Evolutionary conservation across 2,329 filamentous ascomycete species (phyloP), one percentile per base, ranked within the genome.

Genomic region (Camptophora hylomeconis): DNA sequence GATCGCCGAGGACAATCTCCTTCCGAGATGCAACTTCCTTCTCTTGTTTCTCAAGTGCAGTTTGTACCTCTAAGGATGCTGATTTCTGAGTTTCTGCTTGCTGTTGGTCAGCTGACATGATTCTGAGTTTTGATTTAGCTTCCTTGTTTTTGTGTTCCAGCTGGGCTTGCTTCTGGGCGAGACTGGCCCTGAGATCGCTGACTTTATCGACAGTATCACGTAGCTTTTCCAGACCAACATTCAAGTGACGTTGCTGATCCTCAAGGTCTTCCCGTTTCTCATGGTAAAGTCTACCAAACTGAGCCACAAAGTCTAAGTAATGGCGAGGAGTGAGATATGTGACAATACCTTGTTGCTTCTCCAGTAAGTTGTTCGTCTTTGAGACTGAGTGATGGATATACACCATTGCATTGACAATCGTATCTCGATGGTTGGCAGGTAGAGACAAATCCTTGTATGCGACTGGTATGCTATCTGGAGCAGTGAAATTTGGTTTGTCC

Each of bases 231-330:
- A 99, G 70, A 66, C 89, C 92, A 32, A 95, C 86, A 47, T 98
- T 98, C 38, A 99, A 67, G 68, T 99, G 89, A 17, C 89, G 80
- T 52, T 99, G 89, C 54, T 99, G 89, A 52, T 99, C 89, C 55
- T 99, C 89, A 2, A 99, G 70, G 50, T 98, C 89, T 53, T 95
- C 89, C 7, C 92, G 80, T 64, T 99, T 98, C 57, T 98, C 89
- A 39, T 86, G 92, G 60, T 95, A 95, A 5, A 99, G 67, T 54
- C 81, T 89, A 54, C 94, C 86, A 51, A 94, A 99, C 51, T 99
- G 89, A 20, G 84, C 82, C 34, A 98, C 87, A 47, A 98, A 98
- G 53, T 98, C 92, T 28, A 99, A 63, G 63, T 93, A 99, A 56
- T 99, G 89, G 24, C 89, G 77, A 24, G 89, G 89, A 7, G 92